Conservation (phyloP, 2,329 filamentous ascomycete genomes). For the Talaromyces sp. region DNA sequence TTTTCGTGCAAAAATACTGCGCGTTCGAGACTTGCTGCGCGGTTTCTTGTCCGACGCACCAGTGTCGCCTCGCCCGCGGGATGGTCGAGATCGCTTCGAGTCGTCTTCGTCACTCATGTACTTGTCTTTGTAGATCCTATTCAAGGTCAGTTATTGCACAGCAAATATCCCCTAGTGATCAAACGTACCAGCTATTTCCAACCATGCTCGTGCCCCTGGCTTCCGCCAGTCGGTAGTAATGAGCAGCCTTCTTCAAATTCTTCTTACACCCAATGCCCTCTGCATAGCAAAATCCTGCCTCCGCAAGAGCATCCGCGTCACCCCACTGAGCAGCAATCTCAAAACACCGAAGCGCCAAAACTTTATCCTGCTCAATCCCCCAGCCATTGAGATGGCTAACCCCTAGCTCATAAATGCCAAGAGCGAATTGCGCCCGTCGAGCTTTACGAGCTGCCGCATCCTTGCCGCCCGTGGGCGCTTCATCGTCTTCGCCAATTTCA, state of each 20-base stretch:
- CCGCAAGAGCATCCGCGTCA: conserved; percentile 86
- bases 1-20: conserved; percentile 66
- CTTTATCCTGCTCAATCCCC: conserved; percentile 91
- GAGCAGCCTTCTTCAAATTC: conserved; percentile 88
- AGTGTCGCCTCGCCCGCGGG: conserved; percentile 32
- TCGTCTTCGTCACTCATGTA: conserved; percentile 65
- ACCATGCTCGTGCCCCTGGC: conserved; percentile 95
- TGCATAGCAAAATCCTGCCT: conserved; percentile 94
- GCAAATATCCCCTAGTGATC: not conserved
- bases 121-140: conserved; percentile 93
- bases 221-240: conserved; percentile 84
- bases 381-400: conserved; percentile 98
- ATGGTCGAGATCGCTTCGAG: conserved; percentile 22
- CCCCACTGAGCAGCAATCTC: conserved; percentile 96
- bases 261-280: conserved; percentile 93
- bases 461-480: conserved; percentile 43
- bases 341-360: conserved; percentile 82
- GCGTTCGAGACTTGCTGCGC: conserved; percentile 69
- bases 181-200: conserved; percentile 91
- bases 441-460: conserved; percentile 68
- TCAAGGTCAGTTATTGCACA: conserved; percentile 10
- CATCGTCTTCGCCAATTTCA: conserved; percentile 75
- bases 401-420: conserved; percentile 93
- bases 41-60: conserved; percentile 57
- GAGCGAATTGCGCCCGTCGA: conserved; percentile 84